Conservation (phyloP, 2,329 filamentous ascomycete species). For the Esteya vermicola region DNA sequence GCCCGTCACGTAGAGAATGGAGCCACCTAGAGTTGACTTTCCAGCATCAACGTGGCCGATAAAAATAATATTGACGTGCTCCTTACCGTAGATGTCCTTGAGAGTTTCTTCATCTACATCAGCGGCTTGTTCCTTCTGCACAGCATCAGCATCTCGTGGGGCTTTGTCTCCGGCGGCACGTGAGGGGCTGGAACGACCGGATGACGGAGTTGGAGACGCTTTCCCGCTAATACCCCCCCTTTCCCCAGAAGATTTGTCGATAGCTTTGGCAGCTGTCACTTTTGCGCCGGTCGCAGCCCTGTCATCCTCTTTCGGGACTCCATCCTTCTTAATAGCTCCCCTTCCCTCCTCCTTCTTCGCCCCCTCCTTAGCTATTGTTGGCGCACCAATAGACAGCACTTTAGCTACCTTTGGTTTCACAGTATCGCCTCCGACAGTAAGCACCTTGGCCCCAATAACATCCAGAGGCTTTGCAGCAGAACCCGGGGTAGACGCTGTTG, state of each 20-base stretch:
- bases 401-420: slow-evolving; percentile 37
- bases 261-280: slow-evolving; percentile 36
- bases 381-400: slow-evolving; percentile 57
- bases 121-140: slow-evolving; percentile 68
- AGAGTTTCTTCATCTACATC: slow-evolving; percentile 61
- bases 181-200: slow-evolving; percentile 72
- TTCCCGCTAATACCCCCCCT: slow-evolving; percentile 57
- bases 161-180: slow-evolving; percentile 33
- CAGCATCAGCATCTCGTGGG: slow-evolving; percentile 60
- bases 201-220: slow-evolving; percentile 68
- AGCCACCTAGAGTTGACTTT: slow-evolving; percentile 90
- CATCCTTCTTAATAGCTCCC: too few species aligned
- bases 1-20: slow-evolving; percentile 82
- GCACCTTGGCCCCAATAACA: slow-evolving; percentile 46
- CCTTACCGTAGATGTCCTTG: slow-evolving; percentile 93
- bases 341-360: slow-evolving; percentile 34
- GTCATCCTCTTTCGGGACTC: slow-evolving; percentile 14
- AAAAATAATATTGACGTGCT: slow-evolving; percentile 88
- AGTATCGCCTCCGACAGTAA: slow-evolving; percentile 46
- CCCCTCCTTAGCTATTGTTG: slow-evolving; percentile 27
- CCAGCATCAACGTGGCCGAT: slow-evolving; percentile 94
- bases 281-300: slow-evolving; percentile 12
- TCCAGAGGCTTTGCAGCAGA: slow-evolving; percentile 35
- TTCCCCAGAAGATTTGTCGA: slow-evolving; percentile 68
- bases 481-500: slow-evolving; percentile 26